Percentiles rank a stretch among this genome's conserved stretches.
Evolutionary conservation across 2,329 filamentous ascomycete genomes (phyloP).

Genomic region (Sphaerulina vaccinii): DNA sequence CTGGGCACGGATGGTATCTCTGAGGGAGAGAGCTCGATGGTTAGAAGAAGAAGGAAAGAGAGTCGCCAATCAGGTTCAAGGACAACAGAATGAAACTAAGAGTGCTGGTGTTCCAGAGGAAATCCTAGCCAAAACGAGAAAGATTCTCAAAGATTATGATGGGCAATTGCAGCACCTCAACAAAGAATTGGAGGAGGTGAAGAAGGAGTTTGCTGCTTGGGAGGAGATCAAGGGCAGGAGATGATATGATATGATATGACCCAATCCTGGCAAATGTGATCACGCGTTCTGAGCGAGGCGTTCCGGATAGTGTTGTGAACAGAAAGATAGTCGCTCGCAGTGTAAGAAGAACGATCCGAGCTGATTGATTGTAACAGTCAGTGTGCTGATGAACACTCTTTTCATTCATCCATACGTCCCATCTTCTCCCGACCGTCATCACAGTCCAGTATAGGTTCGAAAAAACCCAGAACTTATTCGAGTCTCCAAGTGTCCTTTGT

Average conservation of each 20-base stretch:
- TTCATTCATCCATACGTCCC: too few species aligned
- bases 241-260: neutral
- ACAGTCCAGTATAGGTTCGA: too few species aligned
- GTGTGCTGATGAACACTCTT: too few species aligned
- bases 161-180: conserved; percentile 74
- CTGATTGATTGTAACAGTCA: too few species aligned
- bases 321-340: neutral
- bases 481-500: too few species aligned
- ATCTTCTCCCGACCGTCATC: too few species aligned
- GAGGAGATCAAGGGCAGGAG: conserved; percentile 37
- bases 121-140: conserved; percentile 69
- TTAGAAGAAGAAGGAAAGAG: conserved; percentile 73
- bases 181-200: conserved; percentile 60
- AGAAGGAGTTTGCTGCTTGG: conserved; percentile 59
- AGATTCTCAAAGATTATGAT: conserved; percentile 80
- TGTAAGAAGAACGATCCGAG: too few species aligned
- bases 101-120: conserved; percentile 64
- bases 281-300: too few species aligned
- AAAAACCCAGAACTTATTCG: too few species aligned
- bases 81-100: conserved; percentile 47
- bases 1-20: conserved; percentile 75
- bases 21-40: conserved; percentile 70
- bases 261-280: neutral
- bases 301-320: neutral
- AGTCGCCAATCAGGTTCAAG: conserved; percentile 51